Base-by-base conservation (phyloP, 2,329 filamentous ascomycete genomes). In the Paraphoma chrysanthemicola region DNA sequence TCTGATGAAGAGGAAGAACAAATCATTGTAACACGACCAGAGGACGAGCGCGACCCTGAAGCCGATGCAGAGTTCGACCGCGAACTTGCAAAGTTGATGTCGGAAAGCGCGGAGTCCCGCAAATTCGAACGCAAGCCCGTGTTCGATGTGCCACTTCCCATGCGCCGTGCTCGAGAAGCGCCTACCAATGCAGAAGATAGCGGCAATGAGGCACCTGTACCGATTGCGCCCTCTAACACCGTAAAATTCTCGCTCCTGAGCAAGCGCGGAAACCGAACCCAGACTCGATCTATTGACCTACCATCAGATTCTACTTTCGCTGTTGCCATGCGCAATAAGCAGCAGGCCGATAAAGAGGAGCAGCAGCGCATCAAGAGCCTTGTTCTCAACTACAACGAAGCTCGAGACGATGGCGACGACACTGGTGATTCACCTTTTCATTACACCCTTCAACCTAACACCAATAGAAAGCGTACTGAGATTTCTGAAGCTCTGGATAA, bases 311-410 rank as follows among this genome's bases (percentile, higher is more conserved):
- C 95, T 0, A 93, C 88, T 48, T 97, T 99, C 78, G 95, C 95
- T 6, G 86, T 98, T 63, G 95, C 95, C 43, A 95, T 99, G 93
- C 95, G 92, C 75, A 93, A 87, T 58, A 93, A 98, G 79, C 93
- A 97, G 74, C 91, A 96, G 78, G 94, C 93, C 2, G 94, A 98
- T 75, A 90, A 90, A 51, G 95, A 97, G 73, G 96, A 99, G 77
- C 94, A 99, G 77, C 93, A 97, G 77, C 91, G 95, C 60, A 99
- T 99, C 86, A 99, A 99, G 82, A 97, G 92, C 71, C 84, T 99
- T 44, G 95, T 99, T 51, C 83, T 99, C 67, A 98, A 97, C 78
- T 96, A 97, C 73, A 69, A 69, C 57, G 95, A 99, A 79, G 87
- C 97, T 73, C 88, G 92, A 49, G 93, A 96, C 61, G 85, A 88